Percentiles rank a stretch among this genome's conserved stretches.
Conservation (phyloP, 2,329 filamentous ascomycete species). For the Shiraia sp. region DNA sequence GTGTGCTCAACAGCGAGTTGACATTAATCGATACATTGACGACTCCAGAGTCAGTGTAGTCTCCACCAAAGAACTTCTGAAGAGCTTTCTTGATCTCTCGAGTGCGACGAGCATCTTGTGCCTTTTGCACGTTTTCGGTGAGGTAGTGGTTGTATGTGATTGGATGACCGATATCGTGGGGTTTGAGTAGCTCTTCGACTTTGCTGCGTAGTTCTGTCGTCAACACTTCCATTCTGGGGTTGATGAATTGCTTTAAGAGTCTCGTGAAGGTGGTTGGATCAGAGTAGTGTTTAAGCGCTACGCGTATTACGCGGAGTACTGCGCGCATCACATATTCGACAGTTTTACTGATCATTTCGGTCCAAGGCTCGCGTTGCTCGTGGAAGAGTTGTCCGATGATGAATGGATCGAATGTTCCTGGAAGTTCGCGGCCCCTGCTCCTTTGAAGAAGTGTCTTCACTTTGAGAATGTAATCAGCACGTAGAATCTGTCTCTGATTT, state of each 20-base stretch:
- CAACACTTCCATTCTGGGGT: slow-evolving; percentile 5
- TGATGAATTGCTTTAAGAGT: slow-evolving; percentile 6
- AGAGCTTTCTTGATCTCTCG: slow-evolving; percentile 18
- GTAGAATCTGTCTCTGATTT: slow-evolving; percentile 11
- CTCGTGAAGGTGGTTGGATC: slow-evolving; percentile 5
- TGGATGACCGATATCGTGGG: slow-evolving; percentile 18
- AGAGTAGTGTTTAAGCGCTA: slow-evolving; percentile 7
- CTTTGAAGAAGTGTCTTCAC: slow-evolving; percentile 22
- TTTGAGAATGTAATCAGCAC: slow-evolving; percentile 22
- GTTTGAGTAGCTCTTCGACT: slow-evolving; percentile 15
- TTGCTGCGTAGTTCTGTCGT: slow-evolving; percentile 9
- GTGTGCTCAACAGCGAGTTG: slow-evolving; percentile 8
- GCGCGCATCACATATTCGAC: slow-evolving; percentile 8
- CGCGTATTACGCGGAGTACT: neutral
- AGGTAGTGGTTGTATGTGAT: slow-evolving; percentile 48
- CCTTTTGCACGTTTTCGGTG: slow-evolving; percentile 41
- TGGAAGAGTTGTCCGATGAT: slow-evolving; percentile 23
- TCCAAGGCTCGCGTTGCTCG: slow-evolving; percentile 24
- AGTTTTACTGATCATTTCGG: slow-evolving; percentile 2
- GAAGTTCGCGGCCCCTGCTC: slow-evolving; percentile 24
- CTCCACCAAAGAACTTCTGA: slow-evolving; percentile 7
- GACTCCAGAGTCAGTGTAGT: slow-evolving; percentile 1
- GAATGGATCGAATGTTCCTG: slow-evolving; percentile 25
- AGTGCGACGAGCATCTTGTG: slow-evolving; percentile 15
- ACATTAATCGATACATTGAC: slow-evolving; percentile 8